phyloP scores from a whole-genome alignment of 768 basidiomycete genomes.

The Crassisporium funariophilum region DNA sequence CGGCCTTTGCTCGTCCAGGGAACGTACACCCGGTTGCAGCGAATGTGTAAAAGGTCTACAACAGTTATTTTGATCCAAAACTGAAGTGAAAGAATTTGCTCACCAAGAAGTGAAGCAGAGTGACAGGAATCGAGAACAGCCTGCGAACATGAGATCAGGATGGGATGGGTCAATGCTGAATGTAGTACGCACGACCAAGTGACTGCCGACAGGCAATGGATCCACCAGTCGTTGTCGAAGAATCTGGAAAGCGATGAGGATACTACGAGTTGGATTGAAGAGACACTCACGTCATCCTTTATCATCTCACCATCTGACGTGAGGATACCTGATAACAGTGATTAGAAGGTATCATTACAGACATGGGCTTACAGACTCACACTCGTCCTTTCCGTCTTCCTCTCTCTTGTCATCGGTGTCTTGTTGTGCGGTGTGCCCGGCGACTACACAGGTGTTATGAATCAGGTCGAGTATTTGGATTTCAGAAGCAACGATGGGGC shows the following conservation, averaged over 20 bases:
- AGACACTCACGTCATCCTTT: constrained; percentile 4
- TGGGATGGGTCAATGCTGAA: not conserved
- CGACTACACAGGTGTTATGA: not conserved
- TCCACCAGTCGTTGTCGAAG: not conserved
- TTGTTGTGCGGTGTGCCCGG: constrained; percentile 7
- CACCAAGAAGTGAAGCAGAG: constrained; percentile 7
- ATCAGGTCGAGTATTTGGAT: not conserved
- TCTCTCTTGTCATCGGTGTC: constrained; percentile 3
- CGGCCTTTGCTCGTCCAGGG: constrained; percentile 9
- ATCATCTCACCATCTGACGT: constrained; percentile 5
- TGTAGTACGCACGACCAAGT: not conserved
- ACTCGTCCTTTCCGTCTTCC: constrained; percentile 12
- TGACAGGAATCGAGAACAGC: constrained; percentile 8
- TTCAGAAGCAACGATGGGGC: not conserved
- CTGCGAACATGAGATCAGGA: not conserved
- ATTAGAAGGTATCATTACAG: not conserved
- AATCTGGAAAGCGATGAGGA: not conserved
- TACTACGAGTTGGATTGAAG: not conserved
- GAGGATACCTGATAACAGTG: not conserved
- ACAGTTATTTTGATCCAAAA: not conserved
- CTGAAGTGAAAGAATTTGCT: not conserved
- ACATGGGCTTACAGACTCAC: not conserved
- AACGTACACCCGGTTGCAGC: constrained; percentile 8
- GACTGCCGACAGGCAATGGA: not conserved
- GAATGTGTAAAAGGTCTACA: constrained; percentile 5